Conservation (phyloP, 768 basidiomycete species). For the Trametes cingulata region DNA sequence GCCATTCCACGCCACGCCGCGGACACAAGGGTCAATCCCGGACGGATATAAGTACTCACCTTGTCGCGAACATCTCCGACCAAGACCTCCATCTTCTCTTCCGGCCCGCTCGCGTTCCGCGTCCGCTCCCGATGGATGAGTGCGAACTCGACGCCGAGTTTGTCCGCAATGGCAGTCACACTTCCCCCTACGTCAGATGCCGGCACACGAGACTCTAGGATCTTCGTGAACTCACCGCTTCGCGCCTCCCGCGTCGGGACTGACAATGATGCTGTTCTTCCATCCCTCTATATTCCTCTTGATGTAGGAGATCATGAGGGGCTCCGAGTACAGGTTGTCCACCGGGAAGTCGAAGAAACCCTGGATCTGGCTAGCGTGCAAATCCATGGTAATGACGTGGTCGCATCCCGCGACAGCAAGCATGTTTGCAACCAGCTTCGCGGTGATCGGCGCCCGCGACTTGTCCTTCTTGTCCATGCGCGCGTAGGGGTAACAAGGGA, state of each 20-base stretch:
- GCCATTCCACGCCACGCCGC: neutral
- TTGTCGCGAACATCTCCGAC: constrained; percentile 95
- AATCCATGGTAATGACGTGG: constrained; percentile 99
- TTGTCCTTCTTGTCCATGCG: constrained; percentile 99
- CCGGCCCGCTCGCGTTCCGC: constrained; percentile 60
- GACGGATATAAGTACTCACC: constrained; percentile 38
- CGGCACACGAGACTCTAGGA: neutral
- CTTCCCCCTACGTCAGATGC: constrained; percentile 40
- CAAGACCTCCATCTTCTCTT: constrained; percentile 87
- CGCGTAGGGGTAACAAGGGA: constrained; percentile 97
- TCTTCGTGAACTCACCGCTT: constrained; percentile 69
- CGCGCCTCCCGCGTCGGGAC: constrained; percentile 97
- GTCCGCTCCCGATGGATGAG: constrained; percentile 91
- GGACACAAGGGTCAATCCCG: neutral
- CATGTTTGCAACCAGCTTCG: constrained; percentile 99
- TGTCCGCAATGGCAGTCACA: constrained; percentile 93
- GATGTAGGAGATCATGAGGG: constrained; percentile 92
- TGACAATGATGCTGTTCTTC: constrained; percentile 87
- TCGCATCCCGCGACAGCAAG: constrained; percentile 95
- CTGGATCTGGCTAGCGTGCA: constrained; percentile 97
- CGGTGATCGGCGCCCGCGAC: constrained; percentile 93
- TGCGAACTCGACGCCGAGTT: constrained; percentile 92
- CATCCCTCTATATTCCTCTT: constrained; percentile 84
- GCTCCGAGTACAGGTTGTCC: constrained; percentile 96
- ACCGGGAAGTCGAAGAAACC: constrained; percentile 99